Base-by-base conservation (phyloP, 805 yeast genomes). In the Candida boidinii region DNA sequence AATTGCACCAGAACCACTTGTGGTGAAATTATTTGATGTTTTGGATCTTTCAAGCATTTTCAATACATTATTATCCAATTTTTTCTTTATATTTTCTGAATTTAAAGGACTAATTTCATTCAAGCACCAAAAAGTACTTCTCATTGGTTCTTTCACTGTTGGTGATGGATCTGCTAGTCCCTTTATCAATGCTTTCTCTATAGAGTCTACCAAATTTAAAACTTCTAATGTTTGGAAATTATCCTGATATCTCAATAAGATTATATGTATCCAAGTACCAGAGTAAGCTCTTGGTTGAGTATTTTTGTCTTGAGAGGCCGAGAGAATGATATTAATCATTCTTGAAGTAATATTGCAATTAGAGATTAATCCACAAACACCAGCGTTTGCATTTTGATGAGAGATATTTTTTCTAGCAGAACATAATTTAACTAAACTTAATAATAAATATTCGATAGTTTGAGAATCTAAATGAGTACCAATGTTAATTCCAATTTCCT, bases 151-250 rank as follows among this genome's bases (percentile, higher is more conserved):
- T 42, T 96, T 68, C 0, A 84, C 96, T 0, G 71, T 60, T 0
- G 88, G 85, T 37, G 81, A 80, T 0, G 95, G 84, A 52, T 88
- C 97, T 1, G 73, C 51, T 1, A 92, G 60, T 15, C 90, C 79
- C 43, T 73, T 77, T 3, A 58, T 39, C 1, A 85, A 48, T 40
- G 76, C 60, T 29, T 64, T 71, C 22, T 64, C 76, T 1, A 78
- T 53, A 4, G 54, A 44, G 13, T 68, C 81, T 8, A 63, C 35
- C 10, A 59, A 60, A 28, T 59, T 44, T 0, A 60, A 30, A 30
- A 35, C 30, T 30, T 53, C 58, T 29, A 55, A 49, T 38, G 59
- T 39, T 24, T 39, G 17, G 17, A 39, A 48, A 41, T 56, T 48
- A 7, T 58, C 47, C 20, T 64, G 58, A 45, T 73, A 78, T 39